These are phyloP conservation scores for Podospora sp. DNA, from an alignment of 495 filamentous ascomycete species.

Conservation along the genomic window DNA sequence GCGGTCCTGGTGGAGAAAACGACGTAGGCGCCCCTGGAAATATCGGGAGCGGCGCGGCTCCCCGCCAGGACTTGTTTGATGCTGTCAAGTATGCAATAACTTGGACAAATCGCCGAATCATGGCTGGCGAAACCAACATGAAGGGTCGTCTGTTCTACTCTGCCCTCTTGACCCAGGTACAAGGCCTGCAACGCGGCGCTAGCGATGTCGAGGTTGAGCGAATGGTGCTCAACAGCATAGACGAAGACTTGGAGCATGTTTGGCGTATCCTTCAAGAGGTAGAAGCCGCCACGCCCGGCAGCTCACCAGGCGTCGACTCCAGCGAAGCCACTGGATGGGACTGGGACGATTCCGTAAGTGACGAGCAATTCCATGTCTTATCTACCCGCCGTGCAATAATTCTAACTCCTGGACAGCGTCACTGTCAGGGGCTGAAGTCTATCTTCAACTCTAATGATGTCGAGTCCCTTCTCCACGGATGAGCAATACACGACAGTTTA, in stretches of 20 bases:
- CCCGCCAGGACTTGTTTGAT: conserved; percentile 49
- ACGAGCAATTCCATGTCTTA: neutral
- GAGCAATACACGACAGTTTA: neutral
- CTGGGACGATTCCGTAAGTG: conserved; percentile 30
- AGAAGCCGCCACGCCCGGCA: neutral
- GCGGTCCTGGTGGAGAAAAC: conserved; percentile 28
- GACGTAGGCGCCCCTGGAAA: conserved; percentile 31
- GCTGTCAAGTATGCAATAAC: conserved; percentile 50
- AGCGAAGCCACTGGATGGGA: conserved; percentile 15
- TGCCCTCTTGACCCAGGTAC: conserved; percentile 49
- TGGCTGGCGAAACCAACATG: conserved; percentile 59
- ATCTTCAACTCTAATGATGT: conserved; percentile 34
- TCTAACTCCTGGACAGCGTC: neutral
- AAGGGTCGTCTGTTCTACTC: conserved; percentile 55
- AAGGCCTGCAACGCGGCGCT: conserved; percentile 40
- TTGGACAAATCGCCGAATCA: conserved; percentile 48
- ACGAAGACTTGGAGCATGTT: conserved; percentile 29
- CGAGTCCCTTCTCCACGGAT: conserved; percentile 31
- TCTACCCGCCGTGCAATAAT: neutral
- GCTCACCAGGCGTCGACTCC: neutral
- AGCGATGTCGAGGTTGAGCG: conserved; percentile 32
- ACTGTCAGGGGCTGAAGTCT: conserved; percentile 29
- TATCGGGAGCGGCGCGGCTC: conserved; percentile 35
- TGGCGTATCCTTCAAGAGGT: conserved; percentile 28
- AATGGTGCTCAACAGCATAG: conserved; percentile 29